Evolutionary conservation across 1,139 yeast species (phyloP).

Genomic region (Saccharomyces pastorianus): DNA sequence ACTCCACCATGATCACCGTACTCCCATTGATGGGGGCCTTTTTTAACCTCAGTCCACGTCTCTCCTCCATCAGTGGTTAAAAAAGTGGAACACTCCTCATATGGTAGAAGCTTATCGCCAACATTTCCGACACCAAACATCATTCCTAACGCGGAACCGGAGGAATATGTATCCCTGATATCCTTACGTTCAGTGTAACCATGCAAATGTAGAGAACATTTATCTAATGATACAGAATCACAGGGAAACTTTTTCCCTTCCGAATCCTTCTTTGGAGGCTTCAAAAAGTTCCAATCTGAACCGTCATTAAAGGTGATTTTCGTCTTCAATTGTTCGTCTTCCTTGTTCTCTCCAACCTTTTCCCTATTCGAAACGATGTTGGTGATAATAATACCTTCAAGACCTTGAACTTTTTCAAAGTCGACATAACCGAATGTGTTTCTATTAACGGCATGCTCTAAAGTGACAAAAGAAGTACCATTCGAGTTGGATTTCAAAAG

Average conservation of each 20-base stretch:
- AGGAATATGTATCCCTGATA: conserved; percentile 74
- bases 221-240: conserved; percentile 40
- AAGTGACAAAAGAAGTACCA: conserved; percentile 81
- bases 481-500: conserved; percentile 86
- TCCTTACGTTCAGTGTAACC: conserved; percentile 87
- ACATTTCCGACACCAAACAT: conserved; percentile 90
- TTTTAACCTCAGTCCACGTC: conserved; percentile 71
- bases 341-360: conserved; percentile 21
- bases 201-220: conserved; percentile 79
- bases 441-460: conserved; percentile 68
- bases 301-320: conserved; percentile 87
- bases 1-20: conserved; percentile 92
- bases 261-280: conserved; percentile 61
- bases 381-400: conserved; percentile 80
- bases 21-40: conserved; percentile 85
- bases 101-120: conserved; percentile 51
- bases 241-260: conserved; percentile 53
- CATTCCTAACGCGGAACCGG: conserved; percentile 83
- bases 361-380: conserved; percentile 57
- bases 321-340: conserved; percentile 53
- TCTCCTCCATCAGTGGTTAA: conserved; percentile 83
- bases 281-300: conserved; percentile 67
- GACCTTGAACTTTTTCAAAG: conserved; percentile 72
- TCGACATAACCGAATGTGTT: conserved; percentile 72
- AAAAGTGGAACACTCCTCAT: conserved; percentile 57